Percentiles rank a stretch among this genome's conserved stretches.
Conservation (phyloP, 202 grass and related monocot species). For the Carex arenaria region DNA sequence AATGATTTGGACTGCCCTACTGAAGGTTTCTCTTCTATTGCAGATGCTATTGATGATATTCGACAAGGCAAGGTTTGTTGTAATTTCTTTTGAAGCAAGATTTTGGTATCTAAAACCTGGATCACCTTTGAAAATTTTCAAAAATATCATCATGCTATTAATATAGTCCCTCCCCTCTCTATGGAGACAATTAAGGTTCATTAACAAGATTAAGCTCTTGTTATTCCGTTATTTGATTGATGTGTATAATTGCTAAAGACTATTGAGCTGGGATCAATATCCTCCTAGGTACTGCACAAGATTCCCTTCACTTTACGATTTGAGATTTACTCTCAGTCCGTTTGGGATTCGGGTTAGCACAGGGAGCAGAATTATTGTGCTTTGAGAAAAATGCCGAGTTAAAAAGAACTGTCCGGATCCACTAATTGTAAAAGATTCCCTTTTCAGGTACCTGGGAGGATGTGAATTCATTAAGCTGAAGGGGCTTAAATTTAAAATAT, state of each 20-base stretch:
- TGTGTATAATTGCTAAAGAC: background rate
- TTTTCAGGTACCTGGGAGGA: no score
- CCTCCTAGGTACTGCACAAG: no score
- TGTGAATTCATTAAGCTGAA: background rate
- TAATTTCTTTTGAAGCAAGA: background rate
- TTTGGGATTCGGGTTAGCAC: no score
- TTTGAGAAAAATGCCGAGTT: no score
- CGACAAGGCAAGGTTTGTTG: slow-evolving; percentile 76
- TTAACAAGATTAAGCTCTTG: background rate
- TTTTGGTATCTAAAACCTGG: background rate
- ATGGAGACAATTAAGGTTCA: background rate
- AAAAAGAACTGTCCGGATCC: no score
- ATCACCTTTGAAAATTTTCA: background rate
- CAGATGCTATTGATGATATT: slow-evolving; percentile 91
- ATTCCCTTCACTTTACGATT: no score
- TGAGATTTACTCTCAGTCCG: no score
- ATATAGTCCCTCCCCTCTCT: background rate
- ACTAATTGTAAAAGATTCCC: no score
- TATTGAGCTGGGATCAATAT: background rate
- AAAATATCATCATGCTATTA: background rate
- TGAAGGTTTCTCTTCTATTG: slow-evolving; percentile 80
- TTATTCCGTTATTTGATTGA: background rate
- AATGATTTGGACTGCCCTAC: slow-evolving; percentile 82
- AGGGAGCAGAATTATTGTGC: no score
- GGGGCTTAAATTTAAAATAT: background rate